Percentiles rank a stretch among this genome's conserved stretches.
These are phyloP conservation scores for Verticillium klebahnii DNA, from an alignment of 2,329 filamentous ascomycete genomes.

Conservation along the genomic window DNA sequence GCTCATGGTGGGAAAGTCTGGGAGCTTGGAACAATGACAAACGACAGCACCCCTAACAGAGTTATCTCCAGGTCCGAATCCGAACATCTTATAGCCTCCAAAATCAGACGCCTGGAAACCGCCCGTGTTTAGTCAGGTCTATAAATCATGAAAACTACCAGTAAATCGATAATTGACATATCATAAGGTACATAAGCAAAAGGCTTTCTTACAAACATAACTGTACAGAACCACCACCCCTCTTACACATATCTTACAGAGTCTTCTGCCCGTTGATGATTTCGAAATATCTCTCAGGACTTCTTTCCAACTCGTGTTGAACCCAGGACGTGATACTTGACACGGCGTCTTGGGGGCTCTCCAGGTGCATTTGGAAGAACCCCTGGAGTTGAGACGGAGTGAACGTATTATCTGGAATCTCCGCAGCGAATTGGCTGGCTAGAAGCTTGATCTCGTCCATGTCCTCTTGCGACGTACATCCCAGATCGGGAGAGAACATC, in stretches of 20 bases:
- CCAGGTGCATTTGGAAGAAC: conserved; percentile 38
- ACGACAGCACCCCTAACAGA: too few relatives aligned
- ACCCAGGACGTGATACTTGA: conserved; percentile 30
- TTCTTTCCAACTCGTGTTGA: conserved; percentile 23
- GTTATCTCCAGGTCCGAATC: too few relatives aligned
- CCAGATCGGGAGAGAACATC: conserved; percentile 35
- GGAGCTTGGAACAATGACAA: too few relatives aligned
- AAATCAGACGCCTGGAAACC: too few relatives aligned
- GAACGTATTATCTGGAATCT: conserved; percentile 41
- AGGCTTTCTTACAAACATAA: not conserved
- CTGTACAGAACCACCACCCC: not conserved
- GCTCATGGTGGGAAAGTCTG: too few relatives aligned
- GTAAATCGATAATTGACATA: not conserved
- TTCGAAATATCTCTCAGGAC: conserved; percentile 24
- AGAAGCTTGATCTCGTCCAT: conserved; percentile 35
- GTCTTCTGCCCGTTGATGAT: conserved; percentile 7
- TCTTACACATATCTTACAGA: not conserved
- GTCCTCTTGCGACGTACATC: conserved; percentile 16
- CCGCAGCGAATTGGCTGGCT: conserved; percentile 46
- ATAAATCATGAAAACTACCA: too few relatives aligned
- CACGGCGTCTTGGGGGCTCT: conserved; percentile 31
- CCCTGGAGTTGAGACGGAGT: conserved; percentile 47
- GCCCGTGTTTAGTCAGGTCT: too few relatives aligned
- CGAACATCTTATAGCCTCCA: too few relatives aligned
- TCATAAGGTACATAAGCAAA: not conserved